phyloP scores from a whole-genome alignment of 108 stramenopile species.

The Nannochloropsis oceanica region DNA sequence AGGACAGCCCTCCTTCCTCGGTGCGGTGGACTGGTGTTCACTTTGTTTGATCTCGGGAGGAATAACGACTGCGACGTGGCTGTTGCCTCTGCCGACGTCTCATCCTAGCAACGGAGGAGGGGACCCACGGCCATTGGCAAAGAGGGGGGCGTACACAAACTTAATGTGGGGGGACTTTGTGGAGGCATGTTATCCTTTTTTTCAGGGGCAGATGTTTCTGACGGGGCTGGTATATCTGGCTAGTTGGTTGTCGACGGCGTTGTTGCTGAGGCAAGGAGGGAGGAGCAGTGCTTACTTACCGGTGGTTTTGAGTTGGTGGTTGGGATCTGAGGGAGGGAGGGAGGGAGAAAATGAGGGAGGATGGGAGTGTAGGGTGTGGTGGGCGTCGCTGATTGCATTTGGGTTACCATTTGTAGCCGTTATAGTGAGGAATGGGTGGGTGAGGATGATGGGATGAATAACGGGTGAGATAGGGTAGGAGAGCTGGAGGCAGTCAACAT shows the following conservation, averaged over 20 bases:
- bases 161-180: neutral
- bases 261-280: neutral
- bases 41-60: neutral
- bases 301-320: neutral
- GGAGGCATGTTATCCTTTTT: neutral
- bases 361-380: neutral
- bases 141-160: neutral
- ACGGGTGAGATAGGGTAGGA: too few relatives aligned
- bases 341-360: too few relatives aligned
- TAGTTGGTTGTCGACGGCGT: neutral
- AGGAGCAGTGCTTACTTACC: neutral
- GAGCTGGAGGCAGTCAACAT: too few relatives aligned
- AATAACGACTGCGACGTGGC: neutral
- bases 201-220: neutral
- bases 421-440: neutral
- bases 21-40: neutral
- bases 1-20: neutral
- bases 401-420: neutral
- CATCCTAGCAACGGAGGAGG: neutral
- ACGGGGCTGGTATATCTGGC: neutral
- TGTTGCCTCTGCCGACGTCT: neutral
- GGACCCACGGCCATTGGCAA: neutral
- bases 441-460: too few relatives aligned
- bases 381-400: neutral
- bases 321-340: neutral